Evolutionary conservation across 441 rosid genomes (phyloP).

Genomic region (Pelargonium citronellum): DNA sequence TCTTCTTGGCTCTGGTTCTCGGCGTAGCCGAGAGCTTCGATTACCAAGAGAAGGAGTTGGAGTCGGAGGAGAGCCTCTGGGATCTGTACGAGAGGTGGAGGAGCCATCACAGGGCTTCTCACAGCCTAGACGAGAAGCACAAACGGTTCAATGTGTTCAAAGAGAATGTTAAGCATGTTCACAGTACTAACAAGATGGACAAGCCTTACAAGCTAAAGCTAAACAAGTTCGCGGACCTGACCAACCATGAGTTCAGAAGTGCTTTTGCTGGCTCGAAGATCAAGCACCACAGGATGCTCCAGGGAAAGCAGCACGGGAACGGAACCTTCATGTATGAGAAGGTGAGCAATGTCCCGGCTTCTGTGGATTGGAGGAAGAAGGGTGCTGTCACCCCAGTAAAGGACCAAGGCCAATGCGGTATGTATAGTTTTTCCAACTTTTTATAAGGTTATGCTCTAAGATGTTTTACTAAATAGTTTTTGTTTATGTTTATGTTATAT

Average conservation of each 20-base stretch:
- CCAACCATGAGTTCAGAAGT: conserved; percentile 61
- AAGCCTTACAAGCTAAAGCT: conserved; percentile 72
- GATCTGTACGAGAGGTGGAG: conserved; percentile 82
- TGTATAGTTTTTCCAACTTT: conserved; percentile 2
- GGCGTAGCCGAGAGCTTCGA: conserved; percentile 45
- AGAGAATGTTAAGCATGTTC: conserved; percentile 72
- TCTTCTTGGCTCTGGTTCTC: conserved; percentile 35
- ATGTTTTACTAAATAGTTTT: background rate
- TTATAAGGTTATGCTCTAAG: background rate
- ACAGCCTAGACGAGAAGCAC: conserved; percentile 48
- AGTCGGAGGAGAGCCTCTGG: conserved; percentile 52
- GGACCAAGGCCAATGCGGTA: conserved; percentile 87
- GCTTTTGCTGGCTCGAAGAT: conserved; percentile 62
- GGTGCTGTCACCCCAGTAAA: conserved; percentile 69
- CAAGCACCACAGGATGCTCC: conserved; percentile 59
- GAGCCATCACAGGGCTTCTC: conserved; percentile 67
- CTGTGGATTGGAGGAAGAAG: conserved; percentile 72
- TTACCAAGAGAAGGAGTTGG: conserved; percentile 61
- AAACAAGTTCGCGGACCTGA: conserved; percentile 82
- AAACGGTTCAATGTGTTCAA: conserved; percentile 72
- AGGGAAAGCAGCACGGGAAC: conserved; percentile 31
- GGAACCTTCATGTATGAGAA: conserved; percentile 53
- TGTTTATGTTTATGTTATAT: background rate
- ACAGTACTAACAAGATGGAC: conserved; percentile 55
- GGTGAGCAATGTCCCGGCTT: conserved; percentile 29